Evolutionary conservation across 2,329 filamentous ascomycete genomes (phyloP).

Genomic region (Trichoderma simmonsii): DNA sequence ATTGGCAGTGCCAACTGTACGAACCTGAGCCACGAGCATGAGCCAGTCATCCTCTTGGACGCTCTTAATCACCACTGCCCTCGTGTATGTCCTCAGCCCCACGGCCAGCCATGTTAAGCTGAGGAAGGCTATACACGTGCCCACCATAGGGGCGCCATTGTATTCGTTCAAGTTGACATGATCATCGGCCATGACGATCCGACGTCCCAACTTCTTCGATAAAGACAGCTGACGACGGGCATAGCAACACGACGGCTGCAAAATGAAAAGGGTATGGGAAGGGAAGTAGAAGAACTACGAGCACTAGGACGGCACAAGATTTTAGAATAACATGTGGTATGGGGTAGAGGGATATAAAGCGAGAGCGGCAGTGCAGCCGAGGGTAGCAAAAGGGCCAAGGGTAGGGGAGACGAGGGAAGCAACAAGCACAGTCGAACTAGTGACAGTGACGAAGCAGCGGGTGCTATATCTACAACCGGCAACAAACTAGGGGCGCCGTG

Average conservation of each 20-base stretch:
- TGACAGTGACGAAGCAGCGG: conserved; percentile 5
- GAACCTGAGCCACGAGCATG: conserved; percentile 49
- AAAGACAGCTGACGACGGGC: conserved; percentile 10
- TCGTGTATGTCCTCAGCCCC: conserved; percentile 43
- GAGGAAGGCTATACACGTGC: conserved; percentile 37
- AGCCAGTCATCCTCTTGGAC: conserved; percentile 54
- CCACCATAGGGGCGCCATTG: conserved; percentile 39
- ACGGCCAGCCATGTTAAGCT: conserved; percentile 42
- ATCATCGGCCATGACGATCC: conserved; percentile 31
- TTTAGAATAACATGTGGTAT: not conserved
- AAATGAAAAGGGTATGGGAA: not conserved
- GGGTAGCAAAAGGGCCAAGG: not conserved
- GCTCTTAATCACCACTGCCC: conserved; percentile 41
- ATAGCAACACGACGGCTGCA: conserved; percentile 10
- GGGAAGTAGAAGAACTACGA: not conserved
- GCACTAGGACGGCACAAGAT: not conserved
- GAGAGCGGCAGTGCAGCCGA: not conserved
- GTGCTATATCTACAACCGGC: conserved; percentile 16
- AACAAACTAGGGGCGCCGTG: conserved; percentile 2
- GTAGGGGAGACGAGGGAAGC: not conserved
- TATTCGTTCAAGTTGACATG: conserved; percentile 37
- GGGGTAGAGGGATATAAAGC: not conserved
- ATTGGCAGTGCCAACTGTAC: conserved; percentile 1
- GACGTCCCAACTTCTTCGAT: conserved; percentile 6
- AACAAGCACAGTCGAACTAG: not conserved